Base-by-base conservation (phyloP, 2,329 filamentous ascomycete species). In the Cladosporium austrohemisphaericum region DNA sequence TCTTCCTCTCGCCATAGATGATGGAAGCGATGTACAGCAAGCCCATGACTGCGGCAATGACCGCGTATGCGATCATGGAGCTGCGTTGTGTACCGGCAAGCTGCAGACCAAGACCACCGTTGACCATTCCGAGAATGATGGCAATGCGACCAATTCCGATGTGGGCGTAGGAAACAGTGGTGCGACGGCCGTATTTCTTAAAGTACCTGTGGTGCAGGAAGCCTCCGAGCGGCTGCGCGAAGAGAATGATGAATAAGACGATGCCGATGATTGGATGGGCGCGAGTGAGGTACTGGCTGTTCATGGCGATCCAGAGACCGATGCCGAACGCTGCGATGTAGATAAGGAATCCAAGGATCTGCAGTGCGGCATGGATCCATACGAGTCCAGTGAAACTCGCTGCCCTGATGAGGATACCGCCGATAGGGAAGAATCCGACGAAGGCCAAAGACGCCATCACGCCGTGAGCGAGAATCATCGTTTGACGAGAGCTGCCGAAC, bases 251-350 rank as follows among this genome's bases (percentile, higher is more conserved):
- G 29, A 81, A 65, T 3, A 78, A 68, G 10, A 79, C 59, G 5
- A 77, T 70, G n/a, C 78, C 78, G 43, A 81, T 77, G 54, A 79
- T 70, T 1, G 74, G 68, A 53, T 81, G 78, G 36, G 73, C 65
- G 35, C 65, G 59, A 38, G 65, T 51, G 8, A 76, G 50, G 50
- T 71, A 28, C 35, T 62, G 54, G 18, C 71, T 55, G 11, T 70
- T 60, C 1, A 59, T 65, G 2, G 73, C 76, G 11, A 81, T 60
- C 22, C 71, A 72, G 33, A 80, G 63, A 4, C 79, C 79, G 0
- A 80, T 57, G 2, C 73, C 76, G 37, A 77, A 69, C 0, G 72
- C 78, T 1, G 68, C 70, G 45, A 76, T 69, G 48, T 69, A 73
- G 26, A 78, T 52, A 8, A 72, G 43, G 49, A 79, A 71, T 2